Percentiles rank a stretch among this genome's conserved stretches.
These are phyloP conservation scores for Themeda triandra DNA, from an alignment of 176 grass and related monocot species.

Conservation along the genomic window DNA sequence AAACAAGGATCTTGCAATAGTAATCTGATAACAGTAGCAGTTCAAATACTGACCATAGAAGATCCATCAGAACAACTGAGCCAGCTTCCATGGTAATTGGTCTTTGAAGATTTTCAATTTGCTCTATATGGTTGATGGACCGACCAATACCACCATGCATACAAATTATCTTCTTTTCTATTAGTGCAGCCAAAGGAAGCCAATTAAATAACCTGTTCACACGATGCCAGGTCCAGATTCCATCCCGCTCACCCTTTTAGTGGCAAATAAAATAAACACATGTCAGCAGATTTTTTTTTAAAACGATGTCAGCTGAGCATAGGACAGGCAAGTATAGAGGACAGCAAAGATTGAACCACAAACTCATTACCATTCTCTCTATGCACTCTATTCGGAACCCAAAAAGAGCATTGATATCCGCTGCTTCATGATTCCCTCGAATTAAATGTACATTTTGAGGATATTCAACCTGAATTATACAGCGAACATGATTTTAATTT, in stretches of 20 bases:
- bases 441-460: slow-evolving; percentile 97
- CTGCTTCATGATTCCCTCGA: slow-evolving; percentile 97
- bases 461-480: slow-evolving; percentile 80
- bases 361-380: slow-evolving; percentile 81
- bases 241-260: slow-evolving; percentile 90
- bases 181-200: slow-evolving; percentile 94
- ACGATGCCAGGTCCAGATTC: slow-evolving; percentile 97
- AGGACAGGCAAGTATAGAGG: not conserved
- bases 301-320: not conserved
- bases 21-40: not conserved
- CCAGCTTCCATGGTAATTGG: slow-evolving; percentile 98
- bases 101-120: slow-evolving; percentile 93
- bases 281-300: not conserved
- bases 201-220: slow-evolving; percentile 94
- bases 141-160: slow-evolving; percentile 99
- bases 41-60: slow-evolving; percentile 74
- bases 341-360: slow-evolving; percentile 16
- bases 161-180: slow-evolving; percentile 98
- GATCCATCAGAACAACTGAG: slow-evolving; percentile 98
- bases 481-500: slow-evolving; percentile 6
- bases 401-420: slow-evolving; percentile 99
- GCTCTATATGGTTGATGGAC: slow-evolving; percentile 97
- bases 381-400: slow-evolving; percentile 98
- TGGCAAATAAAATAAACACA: slow-evolving; percentile 21
- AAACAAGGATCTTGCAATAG: slow-evolving; percentile 21